These are phyloP conservation scores for Triticum urartu DNA, from an alignment of 176 grass and related monocot species.

Conservation along the genomic window DNA sequence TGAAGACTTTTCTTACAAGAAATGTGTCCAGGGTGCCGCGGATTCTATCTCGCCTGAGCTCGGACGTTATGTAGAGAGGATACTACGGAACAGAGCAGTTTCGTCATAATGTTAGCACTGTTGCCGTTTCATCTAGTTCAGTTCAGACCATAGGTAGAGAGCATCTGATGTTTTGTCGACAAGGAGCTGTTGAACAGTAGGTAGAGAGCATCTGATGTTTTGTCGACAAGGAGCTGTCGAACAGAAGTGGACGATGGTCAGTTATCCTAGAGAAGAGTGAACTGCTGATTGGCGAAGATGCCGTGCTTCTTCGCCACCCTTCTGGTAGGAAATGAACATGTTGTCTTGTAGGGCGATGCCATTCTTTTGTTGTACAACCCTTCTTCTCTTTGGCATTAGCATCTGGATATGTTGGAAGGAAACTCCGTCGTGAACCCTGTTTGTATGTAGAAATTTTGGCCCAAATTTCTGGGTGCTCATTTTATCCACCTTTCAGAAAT, in stretches of 20 bases:
- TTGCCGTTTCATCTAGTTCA: too few species aligned
- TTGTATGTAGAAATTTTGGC: not conserved
- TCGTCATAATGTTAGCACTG: not conserved
- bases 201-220: slow-evolving; percentile 17
- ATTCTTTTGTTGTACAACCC: slow-evolving; percentile 7
- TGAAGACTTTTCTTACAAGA: slow-evolving; percentile 46
- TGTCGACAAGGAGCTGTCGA: not conserved
- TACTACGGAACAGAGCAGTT: slow-evolving; percentile 27
- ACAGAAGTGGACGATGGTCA: not conserved
- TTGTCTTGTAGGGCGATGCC: not conserved
- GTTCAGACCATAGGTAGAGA: too few species aligned
- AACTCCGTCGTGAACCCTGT: not conserved
- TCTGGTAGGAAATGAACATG: not conserved
- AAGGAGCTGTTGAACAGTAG: too few species aligned
- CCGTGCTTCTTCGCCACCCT: not conserved
- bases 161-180: too few species aligned
- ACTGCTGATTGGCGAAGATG: not conserved
- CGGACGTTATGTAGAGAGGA: slow-evolving; percentile 27
- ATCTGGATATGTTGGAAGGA: not conserved
- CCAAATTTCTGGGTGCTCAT: not conserved
- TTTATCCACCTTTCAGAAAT: not conserved
- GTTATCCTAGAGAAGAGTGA: not conserved
- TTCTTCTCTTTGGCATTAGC: not conserved
- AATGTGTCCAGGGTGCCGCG: slow-evolving; percentile 44
- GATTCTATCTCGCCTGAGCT: slow-evolving; percentile 37